A percentile compares a stretch with the other conserved stretches of the same genome.
phyloP scores from a whole-genome alignment of 495 filamentous ascomycete species.

The Haplographium delicatum region DNA sequence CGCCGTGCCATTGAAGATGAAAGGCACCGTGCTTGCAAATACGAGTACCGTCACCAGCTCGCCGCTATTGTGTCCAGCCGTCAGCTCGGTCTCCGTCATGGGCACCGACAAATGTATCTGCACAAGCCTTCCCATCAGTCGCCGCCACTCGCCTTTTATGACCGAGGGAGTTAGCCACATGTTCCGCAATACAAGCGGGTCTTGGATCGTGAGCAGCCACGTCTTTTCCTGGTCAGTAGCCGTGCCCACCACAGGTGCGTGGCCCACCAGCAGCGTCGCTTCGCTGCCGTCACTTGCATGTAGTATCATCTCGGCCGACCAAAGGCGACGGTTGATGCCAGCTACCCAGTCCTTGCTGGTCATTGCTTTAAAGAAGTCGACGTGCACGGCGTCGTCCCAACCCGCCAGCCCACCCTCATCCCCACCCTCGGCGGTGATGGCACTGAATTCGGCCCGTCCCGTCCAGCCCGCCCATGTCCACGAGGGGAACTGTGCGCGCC shows the following conservation, averaged over 20 bases:
- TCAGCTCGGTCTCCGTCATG: neutral
- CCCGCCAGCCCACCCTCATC: neutral
- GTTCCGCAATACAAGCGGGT: neutral
- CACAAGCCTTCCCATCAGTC: neutral
- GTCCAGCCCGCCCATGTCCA: neutral
- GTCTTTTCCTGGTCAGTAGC: neutral
- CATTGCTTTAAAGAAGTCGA: conserved; percentile 3
- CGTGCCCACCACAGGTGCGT: neutral
- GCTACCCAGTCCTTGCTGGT: neutral
- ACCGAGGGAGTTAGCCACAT: neutral
- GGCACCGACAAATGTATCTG: neutral
- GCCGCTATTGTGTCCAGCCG: neutral
- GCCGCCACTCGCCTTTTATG: neutral
- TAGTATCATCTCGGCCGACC: conserved; percentile 2
- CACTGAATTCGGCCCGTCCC: neutral
- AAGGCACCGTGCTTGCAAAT: neutral
- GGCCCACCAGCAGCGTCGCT: neutral
- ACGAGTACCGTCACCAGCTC: neutral
- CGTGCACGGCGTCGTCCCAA: neutral
- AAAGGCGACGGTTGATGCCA: conserved; percentile 1
- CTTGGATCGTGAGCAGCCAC: neutral
- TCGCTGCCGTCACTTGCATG: neutral
- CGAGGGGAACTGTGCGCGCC: neutral
- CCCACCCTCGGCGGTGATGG: neutral
- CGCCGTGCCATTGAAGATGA: neutral